phyloP scores from a whole-genome alignment of 192 early-diverging fungal genomes.

The Podila verticillata region DNA sequence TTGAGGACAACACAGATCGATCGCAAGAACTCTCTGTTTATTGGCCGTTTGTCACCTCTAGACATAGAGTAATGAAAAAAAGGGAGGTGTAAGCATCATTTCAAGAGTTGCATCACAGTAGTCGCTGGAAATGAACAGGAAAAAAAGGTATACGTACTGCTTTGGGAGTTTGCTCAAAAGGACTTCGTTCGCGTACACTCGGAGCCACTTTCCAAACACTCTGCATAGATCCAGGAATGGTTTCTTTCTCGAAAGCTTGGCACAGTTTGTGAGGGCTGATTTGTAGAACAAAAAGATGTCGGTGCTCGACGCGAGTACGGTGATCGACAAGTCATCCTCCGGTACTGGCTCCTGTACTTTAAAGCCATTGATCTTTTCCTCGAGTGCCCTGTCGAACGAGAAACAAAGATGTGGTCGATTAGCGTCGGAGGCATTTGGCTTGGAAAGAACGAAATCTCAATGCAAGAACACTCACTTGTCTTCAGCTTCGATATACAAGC shows the following conservation, averaged over 20 bases:
- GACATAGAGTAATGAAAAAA: not conserved
- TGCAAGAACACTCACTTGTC: conserved; percentile 63
- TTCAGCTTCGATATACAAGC: conserved; percentile 88
- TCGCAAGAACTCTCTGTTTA: conserved; percentile 74
- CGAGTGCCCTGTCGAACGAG: conserved; percentile 58
- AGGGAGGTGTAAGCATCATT: no score
- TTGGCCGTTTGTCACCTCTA: conserved; percentile 69
- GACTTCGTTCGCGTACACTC: conserved; percentile 80
- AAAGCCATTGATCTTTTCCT: conserved; percentile 69
- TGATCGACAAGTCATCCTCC: conserved; percentile 65
- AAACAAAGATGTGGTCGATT: not conserved
- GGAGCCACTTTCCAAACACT: conserved; percentile 84
- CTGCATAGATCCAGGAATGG: conserved; percentile 86
- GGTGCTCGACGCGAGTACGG: conserved; percentile 86
- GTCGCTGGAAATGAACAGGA: no score
- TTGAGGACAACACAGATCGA: conserved; percentile 86
- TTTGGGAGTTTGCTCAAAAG: conserved; percentile 78
- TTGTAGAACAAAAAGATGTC: conserved; percentile 94
- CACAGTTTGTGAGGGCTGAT: conserved; percentile 86
- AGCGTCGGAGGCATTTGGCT: no score
- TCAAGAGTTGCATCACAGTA: no score
- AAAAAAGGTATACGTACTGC: conserved; percentile 39
- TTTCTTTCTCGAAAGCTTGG: conserved; percentile 84
- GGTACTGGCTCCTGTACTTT: conserved; percentile 54
- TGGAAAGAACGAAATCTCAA: not conserved